Percentiles rank a stretch among this genome's conserved stretches.
Conservation (phyloP, 2,329 filamentous ascomycete species). For the Gnomoniopsis smithogilvyi region DNA sequence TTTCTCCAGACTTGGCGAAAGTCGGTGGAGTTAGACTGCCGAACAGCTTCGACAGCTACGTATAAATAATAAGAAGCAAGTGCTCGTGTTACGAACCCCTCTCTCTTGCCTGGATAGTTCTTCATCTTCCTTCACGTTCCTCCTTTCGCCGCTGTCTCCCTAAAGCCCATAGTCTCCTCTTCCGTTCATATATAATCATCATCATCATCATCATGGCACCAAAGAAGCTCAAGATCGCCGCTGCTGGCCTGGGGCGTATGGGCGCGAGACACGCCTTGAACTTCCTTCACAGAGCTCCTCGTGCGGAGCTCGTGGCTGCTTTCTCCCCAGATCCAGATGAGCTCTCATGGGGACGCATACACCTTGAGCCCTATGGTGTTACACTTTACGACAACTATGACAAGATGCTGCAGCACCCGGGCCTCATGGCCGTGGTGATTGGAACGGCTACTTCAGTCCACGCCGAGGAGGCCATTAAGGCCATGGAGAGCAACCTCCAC, state of each 20-base stretch:
- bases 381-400: slow-evolving; percentile 42
- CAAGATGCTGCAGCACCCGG: slow-evolving; percentile 39
- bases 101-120: no score
- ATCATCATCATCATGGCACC: not conserved
- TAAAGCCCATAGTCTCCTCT: no score
- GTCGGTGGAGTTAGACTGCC: no score
- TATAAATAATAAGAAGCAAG: no score
- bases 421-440: slow-evolving; percentile 40
- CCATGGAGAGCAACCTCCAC: slow-evolving; percentile 51
- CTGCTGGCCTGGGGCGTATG: slow-evolving; percentile 50
- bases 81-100: no score
- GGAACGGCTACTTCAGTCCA: slow-evolving; percentile 49
- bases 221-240: slow-evolving; percentile 38
- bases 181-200: no score
- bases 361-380: slow-evolving; percentile 42
- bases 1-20: no score
- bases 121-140: no score
- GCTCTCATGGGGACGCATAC: slow-evolving; percentile 40
- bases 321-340: slow-evolving; percentile 6
- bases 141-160: no score
- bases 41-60: no score
- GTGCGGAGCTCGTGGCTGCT: slow-evolving; percentile 9
- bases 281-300: slow-evolving; percentile 24
- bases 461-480: slow-evolving; percentile 54
- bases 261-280: slow-evolving; percentile 49